phyloP scores from a whole-genome alignment of 2,329 filamentous ascomycete genomes.

The Epichloe gansuensis region DNA sequence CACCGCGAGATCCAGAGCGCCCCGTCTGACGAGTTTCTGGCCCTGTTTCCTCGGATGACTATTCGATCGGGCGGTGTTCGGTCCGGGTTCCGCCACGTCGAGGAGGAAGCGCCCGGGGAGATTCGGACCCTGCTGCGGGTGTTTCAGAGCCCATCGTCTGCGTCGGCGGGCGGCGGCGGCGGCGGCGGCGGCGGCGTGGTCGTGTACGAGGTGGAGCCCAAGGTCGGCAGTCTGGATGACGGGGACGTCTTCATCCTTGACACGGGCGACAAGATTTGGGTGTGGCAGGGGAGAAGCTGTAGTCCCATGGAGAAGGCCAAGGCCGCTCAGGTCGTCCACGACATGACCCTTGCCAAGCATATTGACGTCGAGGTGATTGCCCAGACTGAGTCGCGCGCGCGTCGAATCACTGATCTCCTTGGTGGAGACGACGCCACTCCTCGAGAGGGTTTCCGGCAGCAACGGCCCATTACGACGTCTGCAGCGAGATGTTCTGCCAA shows the following conservation, averaged over 20 bases:
- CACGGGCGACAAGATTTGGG: constrained; percentile 49
- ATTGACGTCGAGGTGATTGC: constrained; percentile 52
- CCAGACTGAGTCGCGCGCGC: constrained; percentile 43
- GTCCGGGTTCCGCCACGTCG: constrained; percentile 52
- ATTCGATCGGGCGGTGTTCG: constrained; percentile 47
- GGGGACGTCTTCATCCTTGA: constrained; percentile 54
- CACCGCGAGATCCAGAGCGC: constrained; percentile 49
- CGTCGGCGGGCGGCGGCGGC: constrained; percentile 30
- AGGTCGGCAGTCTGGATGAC: constrained; percentile 49
- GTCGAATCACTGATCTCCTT: constrained; percentile 42
- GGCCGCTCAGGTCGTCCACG: constrained; percentile 53
- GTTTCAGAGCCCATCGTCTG: constrained; percentile 34
- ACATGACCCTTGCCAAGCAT: constrained; percentile 50
- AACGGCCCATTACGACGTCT: constrained; percentile 25
- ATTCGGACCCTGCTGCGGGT: constrained; percentile 44
- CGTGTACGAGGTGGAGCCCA: constrained; percentile 51
- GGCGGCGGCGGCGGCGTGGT: too few species aligned
- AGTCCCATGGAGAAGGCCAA: constrained; percentile 58
- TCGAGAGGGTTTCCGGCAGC: constrained; percentile 25
- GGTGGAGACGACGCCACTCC: constrained; percentile 32
- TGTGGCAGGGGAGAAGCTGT: constrained; percentile 54
- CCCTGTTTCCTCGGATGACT: constrained; percentile 46
- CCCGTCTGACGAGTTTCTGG: constrained; percentile 46
- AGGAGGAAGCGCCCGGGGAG: constrained; percentile 25
- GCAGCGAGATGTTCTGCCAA: background rate